Evolutionary conservation across 108 stramenopile species (phyloP).

Genomic region (Discostella pseudostelligera): DNA sequence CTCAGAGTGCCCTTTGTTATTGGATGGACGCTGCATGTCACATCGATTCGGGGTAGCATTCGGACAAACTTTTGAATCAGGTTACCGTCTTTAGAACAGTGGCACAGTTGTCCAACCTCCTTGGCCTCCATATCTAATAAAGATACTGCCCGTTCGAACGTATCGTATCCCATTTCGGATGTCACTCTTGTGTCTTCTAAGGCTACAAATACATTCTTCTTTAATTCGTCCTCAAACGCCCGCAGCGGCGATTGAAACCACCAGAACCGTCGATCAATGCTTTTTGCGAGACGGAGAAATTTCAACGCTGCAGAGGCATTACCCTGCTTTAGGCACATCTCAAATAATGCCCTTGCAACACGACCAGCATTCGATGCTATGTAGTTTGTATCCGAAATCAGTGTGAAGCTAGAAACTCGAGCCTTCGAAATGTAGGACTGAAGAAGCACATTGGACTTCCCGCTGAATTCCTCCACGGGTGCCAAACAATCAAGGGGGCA

Average conservation of each 20-base stretch:
- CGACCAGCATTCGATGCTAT: constrained; percentile 96
- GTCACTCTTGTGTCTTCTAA: constrained; percentile 65
- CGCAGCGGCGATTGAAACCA: constrained; percentile 95
- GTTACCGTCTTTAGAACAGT: constrained; percentile 57
- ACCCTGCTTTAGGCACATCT: constrained; percentile 85
- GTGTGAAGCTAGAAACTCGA: constrained; percentile 83
- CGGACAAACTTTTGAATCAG: constrained; percentile 71
- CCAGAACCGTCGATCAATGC: constrained; percentile 93
- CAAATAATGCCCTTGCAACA: constrained; percentile 95
- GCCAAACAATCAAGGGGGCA: constrained; percentile 53
- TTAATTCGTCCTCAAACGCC: constrained; percentile 83
- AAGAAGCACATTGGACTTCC: constrained; percentile 92
- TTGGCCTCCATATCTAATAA: constrained; percentile 89
- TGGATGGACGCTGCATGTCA: constrained; percentile 86
- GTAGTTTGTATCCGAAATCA: constrained; percentile 96
- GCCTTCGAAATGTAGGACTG: constrained; percentile 88
- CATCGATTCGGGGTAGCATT: constrained; percentile 77
- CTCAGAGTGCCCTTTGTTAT: constrained; percentile 85
- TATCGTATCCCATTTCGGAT: constrained; percentile 45
- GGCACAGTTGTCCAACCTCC: constrained; percentile 91
- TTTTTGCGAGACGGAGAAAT: constrained; percentile 88
- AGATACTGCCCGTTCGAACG: constrained; percentile 59
- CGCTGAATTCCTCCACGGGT: constrained; percentile 75
- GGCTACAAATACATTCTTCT: constrained; percentile 61
- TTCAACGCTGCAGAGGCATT: constrained; percentile 76